Conservation (phyloP, 1,284 basidiomycete species). For the Ceratobasidium sp. region DNA sequence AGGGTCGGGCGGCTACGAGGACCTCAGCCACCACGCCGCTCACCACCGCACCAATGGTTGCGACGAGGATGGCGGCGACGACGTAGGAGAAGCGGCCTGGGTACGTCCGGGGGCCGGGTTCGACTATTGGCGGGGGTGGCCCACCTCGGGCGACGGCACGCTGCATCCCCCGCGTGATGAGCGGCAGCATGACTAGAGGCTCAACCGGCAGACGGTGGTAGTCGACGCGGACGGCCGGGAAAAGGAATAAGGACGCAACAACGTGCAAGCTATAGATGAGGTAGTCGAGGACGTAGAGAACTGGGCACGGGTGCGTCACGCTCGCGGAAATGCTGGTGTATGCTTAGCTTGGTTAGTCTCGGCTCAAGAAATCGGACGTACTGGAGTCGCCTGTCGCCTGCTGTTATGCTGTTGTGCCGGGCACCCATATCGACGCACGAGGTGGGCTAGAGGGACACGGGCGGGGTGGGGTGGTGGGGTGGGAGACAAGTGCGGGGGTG, state of each 20-base stretch:
- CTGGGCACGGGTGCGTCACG: neutral
- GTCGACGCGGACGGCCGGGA: neutral
- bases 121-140: neutral
- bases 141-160: neutral
- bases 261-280: neutral
- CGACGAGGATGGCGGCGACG: neutral
- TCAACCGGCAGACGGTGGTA: neutral
- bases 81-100: neutral
- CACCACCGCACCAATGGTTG: neutral
- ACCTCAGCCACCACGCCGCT: neutral
- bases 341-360: neutral
- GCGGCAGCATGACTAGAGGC: neutral
- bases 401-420: neutral
- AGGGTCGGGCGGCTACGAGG: neutral
- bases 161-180: neutral
- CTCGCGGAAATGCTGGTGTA: neutral
- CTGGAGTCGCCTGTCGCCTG: neutral
- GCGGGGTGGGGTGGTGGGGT: neutral
- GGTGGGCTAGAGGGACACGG: neutral
- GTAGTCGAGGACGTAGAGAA: neutral
- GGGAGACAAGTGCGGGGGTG: neutral
- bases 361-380: neutral
- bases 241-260: neutral
- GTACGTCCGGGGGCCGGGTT: neutral
- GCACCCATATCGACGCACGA: neutral